Conservation (phyloP, 208 protist species). For the Trypanosoma vivax region DNA sequence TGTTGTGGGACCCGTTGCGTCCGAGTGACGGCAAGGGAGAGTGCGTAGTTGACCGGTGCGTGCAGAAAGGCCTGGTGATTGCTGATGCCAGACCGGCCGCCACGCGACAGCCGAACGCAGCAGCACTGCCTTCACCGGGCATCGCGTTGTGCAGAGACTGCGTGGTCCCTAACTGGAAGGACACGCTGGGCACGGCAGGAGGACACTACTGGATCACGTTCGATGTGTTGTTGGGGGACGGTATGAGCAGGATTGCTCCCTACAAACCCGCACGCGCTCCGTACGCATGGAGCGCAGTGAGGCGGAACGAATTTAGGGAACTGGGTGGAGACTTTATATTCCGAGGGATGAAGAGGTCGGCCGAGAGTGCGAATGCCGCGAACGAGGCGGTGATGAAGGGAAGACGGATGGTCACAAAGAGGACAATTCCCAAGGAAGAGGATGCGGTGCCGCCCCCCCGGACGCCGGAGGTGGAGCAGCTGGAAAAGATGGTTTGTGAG, state of each 20-base stretch:
- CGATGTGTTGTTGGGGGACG: not conserved
- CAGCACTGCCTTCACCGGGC: not conserved
- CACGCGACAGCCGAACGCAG: not conserved
- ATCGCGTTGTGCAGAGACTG: not conserved
- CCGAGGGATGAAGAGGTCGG: not conserved
- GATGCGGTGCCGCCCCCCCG: too few relatives aligned
- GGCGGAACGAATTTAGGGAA: not conserved
- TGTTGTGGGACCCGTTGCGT: too few relatives aligned
- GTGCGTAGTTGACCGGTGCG: too few relatives aligned
- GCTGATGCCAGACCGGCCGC: too few relatives aligned
- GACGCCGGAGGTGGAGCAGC: too few relatives aligned
- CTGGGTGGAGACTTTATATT: not conserved
- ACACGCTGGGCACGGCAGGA: not conserved
- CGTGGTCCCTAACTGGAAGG: not conserved
- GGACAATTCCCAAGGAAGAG: too few relatives aligned
- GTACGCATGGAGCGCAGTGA: slow-evolving; percentile 8
- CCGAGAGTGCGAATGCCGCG: not conserved
- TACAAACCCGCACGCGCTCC: not conserved
- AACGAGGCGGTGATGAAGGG: not conserved
- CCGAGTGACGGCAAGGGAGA: too few relatives aligned
- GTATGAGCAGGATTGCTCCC: not conserved
- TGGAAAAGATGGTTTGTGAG: too few relatives aligned
- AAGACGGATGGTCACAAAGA: too few relatives aligned
- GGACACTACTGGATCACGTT: slow-evolving; percentile 3
- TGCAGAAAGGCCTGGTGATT: too few relatives aligned